A percentile compares a stretch with the other conserved stretches of the same genome.
Evolutionary conservation across 805 yeast genomes (phyloP).

Genomic region (Saturnispora dispora): DNA sequence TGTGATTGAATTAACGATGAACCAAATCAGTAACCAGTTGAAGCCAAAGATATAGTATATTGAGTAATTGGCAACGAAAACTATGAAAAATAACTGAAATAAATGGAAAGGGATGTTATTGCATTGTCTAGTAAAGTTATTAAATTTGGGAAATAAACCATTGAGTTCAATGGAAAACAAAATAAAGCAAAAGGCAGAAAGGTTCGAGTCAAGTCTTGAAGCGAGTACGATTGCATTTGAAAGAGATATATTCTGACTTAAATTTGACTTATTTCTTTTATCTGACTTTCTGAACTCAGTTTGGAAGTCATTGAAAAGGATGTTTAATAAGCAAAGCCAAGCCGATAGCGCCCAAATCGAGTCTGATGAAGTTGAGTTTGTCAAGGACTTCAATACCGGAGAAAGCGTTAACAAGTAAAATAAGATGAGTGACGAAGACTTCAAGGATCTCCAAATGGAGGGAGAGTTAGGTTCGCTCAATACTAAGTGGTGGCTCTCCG

Average conservation of each 20-base stretch:
- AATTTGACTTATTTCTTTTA: constrained; percentile 32
- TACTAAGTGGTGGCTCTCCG: neutral
- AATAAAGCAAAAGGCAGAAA: constrained; percentile 76
- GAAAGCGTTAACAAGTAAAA: constrained; percentile 70
- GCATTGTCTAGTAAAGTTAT: constrained; percentile 44
- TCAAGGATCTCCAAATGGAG: constrained; percentile 31
- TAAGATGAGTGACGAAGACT: constrained; percentile 60
- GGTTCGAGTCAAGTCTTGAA: constrained; percentile 67
- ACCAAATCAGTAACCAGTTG: constrained; percentile 41
- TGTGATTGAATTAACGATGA: constrained; percentile 37
- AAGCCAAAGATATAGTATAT: constrained; percentile 32
- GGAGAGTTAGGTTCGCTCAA: constrained; percentile 17
- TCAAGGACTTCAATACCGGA: constrained; percentile 82
- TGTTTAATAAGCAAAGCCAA: constrained; percentile 64
- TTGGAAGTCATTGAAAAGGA: constrained; percentile 61
- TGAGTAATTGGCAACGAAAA: constrained; percentile 26
- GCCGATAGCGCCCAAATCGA: constrained; percentile 89
- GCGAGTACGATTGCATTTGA: constrained; percentile 86
- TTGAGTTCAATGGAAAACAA: constrained; percentile 62
- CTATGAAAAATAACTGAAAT: constrained; percentile 25
- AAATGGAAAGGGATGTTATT: constrained; percentile 26
- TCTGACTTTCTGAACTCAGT: constrained; percentile 29
- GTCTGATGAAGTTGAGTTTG: constrained; percentile 84
- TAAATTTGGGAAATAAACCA: constrained; percentile 65
- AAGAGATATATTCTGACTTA: constrained; percentile 75